Base-by-base conservation (phyloP, 176 grass and related monocot genomes). In the Musa itinerans region DNA sequence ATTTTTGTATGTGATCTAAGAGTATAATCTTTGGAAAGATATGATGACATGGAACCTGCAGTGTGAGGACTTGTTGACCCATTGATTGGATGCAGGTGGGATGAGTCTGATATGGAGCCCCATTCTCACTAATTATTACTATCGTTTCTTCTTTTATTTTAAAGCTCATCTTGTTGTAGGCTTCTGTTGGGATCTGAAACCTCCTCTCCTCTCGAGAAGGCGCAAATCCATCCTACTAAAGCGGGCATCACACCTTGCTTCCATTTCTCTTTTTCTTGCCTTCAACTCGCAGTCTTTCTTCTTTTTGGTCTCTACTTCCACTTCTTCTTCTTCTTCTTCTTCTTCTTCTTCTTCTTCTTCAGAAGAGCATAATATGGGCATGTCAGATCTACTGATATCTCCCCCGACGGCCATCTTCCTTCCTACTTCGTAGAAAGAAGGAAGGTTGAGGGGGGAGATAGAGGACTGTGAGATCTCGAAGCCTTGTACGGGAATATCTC, bases 151-250 rank as follows among this genome's bases (percentile, higher is more conserved):
- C 21, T 17, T 11, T 64, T 64, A 64, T 64, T 64, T 22, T 64
- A 64, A 64, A 20, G 6, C 6, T 64, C n/a, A 21, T 71, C 16
- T 17, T 71, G 8, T 71, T 56, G 17, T 76, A 17, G 17, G 20
- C 3, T 63, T 23, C 27, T 50, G 74, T 76, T 50, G 76, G 76
- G 76, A 78, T 78, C 76, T 68, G 76, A 78, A 78, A 55, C 63
- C 63, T 7, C 2, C 64, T 78, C 76, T n/a, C 63, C 63, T 53
- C 15, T 20, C 76, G 17, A 78, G 10, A 50, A 55, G 63, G 76
- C 76, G 76, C 12, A 78, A 78, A 78, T 78, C 76, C 76, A 68
- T 78, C 76, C 76, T 19, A 53, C 26, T 14, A 50, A 54, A 78
- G 63, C 76, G 76, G 76, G 17, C 16, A 73, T n/a, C 23, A 50